Conservation (phyloP, 139 green algal genomes). For the Marvania coccoides region DNA sequence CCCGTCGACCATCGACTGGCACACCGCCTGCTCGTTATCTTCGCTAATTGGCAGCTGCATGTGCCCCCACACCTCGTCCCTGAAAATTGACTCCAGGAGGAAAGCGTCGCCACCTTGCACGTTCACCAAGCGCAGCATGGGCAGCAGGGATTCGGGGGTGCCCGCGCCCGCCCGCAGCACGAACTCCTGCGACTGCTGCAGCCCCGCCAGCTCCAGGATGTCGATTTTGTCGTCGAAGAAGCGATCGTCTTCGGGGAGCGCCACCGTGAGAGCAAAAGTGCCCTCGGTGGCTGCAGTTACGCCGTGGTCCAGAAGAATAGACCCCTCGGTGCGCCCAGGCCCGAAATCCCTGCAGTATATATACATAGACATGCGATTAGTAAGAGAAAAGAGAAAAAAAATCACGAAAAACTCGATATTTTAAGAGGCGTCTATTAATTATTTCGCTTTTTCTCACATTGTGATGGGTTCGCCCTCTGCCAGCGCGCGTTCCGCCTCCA, state of each 20-base stretch:
- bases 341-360: constrained; percentile 10
- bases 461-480: constrained; percentile 40
- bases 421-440: too few relatives aligned
- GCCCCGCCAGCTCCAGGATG: constrained; percentile 69
- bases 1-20: constrained; percentile 62
- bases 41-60: constrained; percentile 67
- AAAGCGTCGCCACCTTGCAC: constrained; percentile 68
- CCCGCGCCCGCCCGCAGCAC: constrained; percentile 28
- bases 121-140: constrained; percentile 77
- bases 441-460: too few relatives aligned
- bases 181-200: constrained; percentile 38
- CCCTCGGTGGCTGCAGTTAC: not conserved
- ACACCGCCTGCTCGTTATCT: constrained; percentile 78
- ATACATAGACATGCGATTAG: too few relatives aligned
- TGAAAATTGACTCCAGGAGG: constrained; percentile 83
- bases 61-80: constrained; percentile 66
- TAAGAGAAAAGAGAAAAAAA: too few relatives aligned
- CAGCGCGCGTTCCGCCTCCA: constrained; percentile 38
- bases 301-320: constrained; percentile 72
- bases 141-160: constrained; percentile 53
- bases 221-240: constrained; percentile 87
- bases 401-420: too few relatives aligned
- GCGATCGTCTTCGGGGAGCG: constrained; percentile 54
- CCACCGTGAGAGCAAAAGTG: constrained; percentile 65
- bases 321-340: constrained; percentile 43